Evolutionary conservation across 306 rosid species (phyloP), one percentile per base, ranked within the genome.

Genomic region (Medicago lupulina): DNA sequence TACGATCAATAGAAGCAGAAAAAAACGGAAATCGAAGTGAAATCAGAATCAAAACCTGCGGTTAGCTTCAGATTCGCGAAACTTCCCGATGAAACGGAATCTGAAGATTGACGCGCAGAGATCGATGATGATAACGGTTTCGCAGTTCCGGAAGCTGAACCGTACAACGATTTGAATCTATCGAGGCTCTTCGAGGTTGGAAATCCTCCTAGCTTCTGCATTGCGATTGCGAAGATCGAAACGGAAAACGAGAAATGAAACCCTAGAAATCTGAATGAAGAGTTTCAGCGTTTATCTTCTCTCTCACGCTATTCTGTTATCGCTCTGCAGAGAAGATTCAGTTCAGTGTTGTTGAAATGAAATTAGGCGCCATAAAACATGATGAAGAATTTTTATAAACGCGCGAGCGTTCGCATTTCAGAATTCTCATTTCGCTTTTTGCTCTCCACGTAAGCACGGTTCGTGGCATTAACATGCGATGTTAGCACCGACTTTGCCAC

Each of bases 31-130:
- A 59, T 18, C 28, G 36, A 67, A 79, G 71, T 25, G 17, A 60
- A 58, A 54, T 16, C 74, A 44, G 7, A 6, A 68, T 76, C 41
- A 46, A 73, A 76, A 95, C 99, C 97, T 89, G 98, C 99, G 3
- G 92, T 90, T 79, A 88, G 89, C 87, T 95, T 95, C 80, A 95
- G 80, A 83, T 86, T 87, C 40, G 91, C 88, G 50, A 92, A 92
- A 83, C 92, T 84, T 44, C 97, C 98, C 3, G 82, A 77, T 1
- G 97, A 81, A 70, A 57, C 58, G 38, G 97, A 85, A 78, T 92
- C 91, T 21, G 88, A 18, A 49, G 85, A 76, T 70, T 85, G 80
- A 38, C 85, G 88, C 28, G 85, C 50, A 47, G 97, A 78, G 74
- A 87, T 83, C 21, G 89, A 65, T 7, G 55, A 65, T 7, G 55